phyloP scores from a whole-genome alignment of 208 protist genomes.

The Leishmania major region DNA sequence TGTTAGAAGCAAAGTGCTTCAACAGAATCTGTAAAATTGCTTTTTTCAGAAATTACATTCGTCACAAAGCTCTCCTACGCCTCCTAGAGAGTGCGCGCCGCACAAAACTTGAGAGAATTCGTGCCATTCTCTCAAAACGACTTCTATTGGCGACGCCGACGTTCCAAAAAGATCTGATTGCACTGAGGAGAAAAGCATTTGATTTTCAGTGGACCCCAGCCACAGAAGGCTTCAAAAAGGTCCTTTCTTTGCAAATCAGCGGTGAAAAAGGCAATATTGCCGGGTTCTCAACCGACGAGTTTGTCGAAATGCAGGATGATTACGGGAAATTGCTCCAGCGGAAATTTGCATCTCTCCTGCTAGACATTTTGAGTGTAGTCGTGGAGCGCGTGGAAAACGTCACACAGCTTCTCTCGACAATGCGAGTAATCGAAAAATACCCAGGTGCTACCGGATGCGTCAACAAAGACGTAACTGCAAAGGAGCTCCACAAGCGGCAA shows the following conservation, averaged over 20 bases:
- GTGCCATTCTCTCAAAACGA: constrained; percentile 44
- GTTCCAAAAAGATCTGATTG: constrained; percentile 33
- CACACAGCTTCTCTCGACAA: background rate
- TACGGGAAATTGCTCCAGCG: constrained; percentile 53
- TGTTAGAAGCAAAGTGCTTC: constrained; percentile 59
- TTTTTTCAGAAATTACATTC: constrained; percentile 73
- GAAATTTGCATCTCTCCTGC: constrained; percentile 57
- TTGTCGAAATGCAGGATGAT: constrained; percentile 27
- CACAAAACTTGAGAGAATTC: constrained; percentile 28
- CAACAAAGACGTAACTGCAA: constrained; percentile 81
- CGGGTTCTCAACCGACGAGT: constrained; percentile 35
- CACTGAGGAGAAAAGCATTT: constrained; percentile 30
- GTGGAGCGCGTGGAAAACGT: constrained; percentile 26
- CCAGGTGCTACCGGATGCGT: constrained; percentile 65
- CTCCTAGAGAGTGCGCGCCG: constrained; percentile 39
- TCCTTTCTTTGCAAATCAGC: constrained; percentile 16
- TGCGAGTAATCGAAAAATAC: constrained; percentile 33
- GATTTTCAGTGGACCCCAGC: constrained; percentile 31
- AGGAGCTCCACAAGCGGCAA: constrained; percentile 59
- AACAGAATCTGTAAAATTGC: constrained; percentile 39
- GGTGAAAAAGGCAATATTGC: background rate
- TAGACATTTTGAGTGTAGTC: constrained; percentile 45
- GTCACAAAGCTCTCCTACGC: constrained; percentile 43
- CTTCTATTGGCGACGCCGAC: constrained; percentile 46
- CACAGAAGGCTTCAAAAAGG: background rate